phyloP scores from a whole-genome alignment of 352 stramenopile genomes.

The Pythium aphanidermatum region DNA sequence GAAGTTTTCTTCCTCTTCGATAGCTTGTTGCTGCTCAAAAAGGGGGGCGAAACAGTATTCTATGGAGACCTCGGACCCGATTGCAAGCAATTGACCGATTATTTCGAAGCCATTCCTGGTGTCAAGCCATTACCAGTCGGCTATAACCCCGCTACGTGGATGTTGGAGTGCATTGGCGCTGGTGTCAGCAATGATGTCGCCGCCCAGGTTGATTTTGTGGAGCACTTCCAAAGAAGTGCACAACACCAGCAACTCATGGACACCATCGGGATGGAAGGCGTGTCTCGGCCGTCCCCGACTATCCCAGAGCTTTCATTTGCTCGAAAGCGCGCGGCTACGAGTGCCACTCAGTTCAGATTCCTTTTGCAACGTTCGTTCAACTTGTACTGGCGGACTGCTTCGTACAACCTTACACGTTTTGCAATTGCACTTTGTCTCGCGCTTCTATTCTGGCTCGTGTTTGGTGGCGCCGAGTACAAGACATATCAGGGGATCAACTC shows the following conservation, averaged over 20 bases:
- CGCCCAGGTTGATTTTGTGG: conserved; percentile 21
- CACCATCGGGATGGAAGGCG: conserved; percentile 14
- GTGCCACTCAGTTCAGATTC: conserved; percentile 18
- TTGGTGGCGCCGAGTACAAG: conserved; percentile 21
- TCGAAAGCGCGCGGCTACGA: conserved; percentile 11
- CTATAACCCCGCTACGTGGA: conserved; percentile 89
- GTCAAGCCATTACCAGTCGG: conserved; percentile 24
- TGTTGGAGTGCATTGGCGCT: conserved; percentile 67
- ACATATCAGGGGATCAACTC: conserved; percentile 22
- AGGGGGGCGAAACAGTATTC: conserved; percentile 28
- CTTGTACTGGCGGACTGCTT: conserved; percentile 65
- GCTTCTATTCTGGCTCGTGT: conserved; percentile 59
- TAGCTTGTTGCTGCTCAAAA: conserved; percentile 51
- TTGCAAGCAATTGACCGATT: conserved; percentile 25
- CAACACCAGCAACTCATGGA: conserved; percentile 2
- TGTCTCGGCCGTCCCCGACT: conserved; percentile 3
- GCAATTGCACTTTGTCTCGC: conserved; percentile 48
- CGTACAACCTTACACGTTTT: conserved; percentile 62
- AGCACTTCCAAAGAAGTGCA: conserved; percentile 15
- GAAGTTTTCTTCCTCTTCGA: conserved; percentile 78
- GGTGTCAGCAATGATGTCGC: conserved; percentile 25
- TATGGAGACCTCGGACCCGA: conserved; percentile 22
- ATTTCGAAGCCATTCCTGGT: conserved; percentile 49
- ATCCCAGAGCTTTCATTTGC: conserved; percentile 15
- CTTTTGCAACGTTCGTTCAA: conserved; percentile 35